A percentile compares a stretch with the other conserved stretches of the same genome.
These are phyloP conservation scores for Cryptosporidium bovis DNA, from an alignment of 169 alveolate species.

Conservation along the genomic window DNA sequence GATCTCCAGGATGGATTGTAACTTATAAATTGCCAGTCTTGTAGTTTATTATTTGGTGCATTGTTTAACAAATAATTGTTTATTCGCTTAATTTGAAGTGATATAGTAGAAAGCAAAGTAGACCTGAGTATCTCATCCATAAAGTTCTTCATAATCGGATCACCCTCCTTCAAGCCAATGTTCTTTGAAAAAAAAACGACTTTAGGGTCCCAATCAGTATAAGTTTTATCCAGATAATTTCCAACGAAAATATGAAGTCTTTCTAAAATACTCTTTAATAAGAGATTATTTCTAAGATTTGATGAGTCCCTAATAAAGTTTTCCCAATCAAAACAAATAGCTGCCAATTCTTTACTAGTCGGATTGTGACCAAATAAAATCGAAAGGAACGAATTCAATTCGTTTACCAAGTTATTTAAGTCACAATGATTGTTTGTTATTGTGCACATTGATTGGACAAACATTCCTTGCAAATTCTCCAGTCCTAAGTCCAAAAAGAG, in stretches of 20 bases:
- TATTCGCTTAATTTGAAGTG: conserved; percentile 53
- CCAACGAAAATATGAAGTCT: conserved; percentile 67
- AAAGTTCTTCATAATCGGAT: conserved; percentile 24
- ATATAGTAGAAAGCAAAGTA: conserved; percentile 46
- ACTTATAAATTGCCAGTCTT: conserved; percentile 65
- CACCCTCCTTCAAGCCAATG: conserved; percentile 16
- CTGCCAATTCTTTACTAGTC: conserved; percentile 75
- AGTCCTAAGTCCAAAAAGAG: conserved; percentile 84
- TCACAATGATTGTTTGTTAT: conserved; percentile 8
- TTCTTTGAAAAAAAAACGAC: conserved; percentile 39
- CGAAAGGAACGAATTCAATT: conserved; percentile 54
- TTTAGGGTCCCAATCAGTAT: conserved; percentile 50
- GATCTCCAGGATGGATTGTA: conserved; percentile 52
- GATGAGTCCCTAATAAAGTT: conserved; percentile 20
- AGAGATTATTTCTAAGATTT: not conserved
- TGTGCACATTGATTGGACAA: conserved; percentile 57
- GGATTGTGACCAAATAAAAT: conserved; percentile 69
- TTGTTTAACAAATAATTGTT: conserved; percentile 12
- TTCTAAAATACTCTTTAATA: conserved; percentile 53
- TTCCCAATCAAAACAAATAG: conserved; percentile 82
- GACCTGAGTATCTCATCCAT: conserved; percentile 66
- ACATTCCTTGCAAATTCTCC: conserved; percentile 75
- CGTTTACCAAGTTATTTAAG: conserved; percentile 19
- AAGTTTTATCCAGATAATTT: conserved; percentile 18
- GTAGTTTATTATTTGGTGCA: not conserved